phyloP scores from a whole-genome alignment of 2,329 filamentous ascomycete genomes.

The Fusarium chuoi region DNA sequence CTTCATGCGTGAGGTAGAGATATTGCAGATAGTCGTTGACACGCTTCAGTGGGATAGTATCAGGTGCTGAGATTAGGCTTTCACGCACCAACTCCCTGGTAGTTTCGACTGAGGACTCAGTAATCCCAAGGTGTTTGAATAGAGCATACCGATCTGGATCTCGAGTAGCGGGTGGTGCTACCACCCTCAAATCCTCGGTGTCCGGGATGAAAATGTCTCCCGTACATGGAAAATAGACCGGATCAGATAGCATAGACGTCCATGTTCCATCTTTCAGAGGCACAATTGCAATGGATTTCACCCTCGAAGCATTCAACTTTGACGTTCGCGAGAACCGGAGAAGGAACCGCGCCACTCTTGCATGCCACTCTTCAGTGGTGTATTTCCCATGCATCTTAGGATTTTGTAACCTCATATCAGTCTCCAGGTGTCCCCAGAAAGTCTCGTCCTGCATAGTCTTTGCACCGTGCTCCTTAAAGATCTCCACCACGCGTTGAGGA shows the following conservation, averaged over 20 bases:
- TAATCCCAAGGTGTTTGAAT: not conserved
- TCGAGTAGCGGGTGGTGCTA: not conserved
- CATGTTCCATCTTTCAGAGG: not conserved
- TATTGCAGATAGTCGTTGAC: not conserved
- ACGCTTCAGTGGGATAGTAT: fast-evolving
- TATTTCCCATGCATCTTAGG: not conserved
- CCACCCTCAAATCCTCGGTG: fast-evolving
- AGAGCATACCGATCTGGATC: not conserved
- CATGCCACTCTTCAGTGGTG: not conserved
- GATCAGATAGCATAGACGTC: not conserved
- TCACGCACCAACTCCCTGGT: fast-evolving
- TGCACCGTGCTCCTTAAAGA: not conserved
- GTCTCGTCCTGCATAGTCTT: not conserved
- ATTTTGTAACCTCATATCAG: fast-evolving
- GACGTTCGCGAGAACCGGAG: fast-evolving
- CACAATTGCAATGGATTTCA: not conserved
- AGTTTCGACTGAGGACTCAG: fast-evolving
- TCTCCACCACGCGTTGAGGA: not conserved
- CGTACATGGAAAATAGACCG: not conserved
- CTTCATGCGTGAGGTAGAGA: not conserved
- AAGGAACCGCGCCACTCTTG: not conserved
- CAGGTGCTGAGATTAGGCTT: fast-evolving
- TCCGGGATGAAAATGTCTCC: not conserved
- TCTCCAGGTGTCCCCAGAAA: not conserved
- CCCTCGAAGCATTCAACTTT: not conserved